Conservation (phyloP, 371 early-diverging fungal species). For the Encephalitozoon romaleae region DNA sequence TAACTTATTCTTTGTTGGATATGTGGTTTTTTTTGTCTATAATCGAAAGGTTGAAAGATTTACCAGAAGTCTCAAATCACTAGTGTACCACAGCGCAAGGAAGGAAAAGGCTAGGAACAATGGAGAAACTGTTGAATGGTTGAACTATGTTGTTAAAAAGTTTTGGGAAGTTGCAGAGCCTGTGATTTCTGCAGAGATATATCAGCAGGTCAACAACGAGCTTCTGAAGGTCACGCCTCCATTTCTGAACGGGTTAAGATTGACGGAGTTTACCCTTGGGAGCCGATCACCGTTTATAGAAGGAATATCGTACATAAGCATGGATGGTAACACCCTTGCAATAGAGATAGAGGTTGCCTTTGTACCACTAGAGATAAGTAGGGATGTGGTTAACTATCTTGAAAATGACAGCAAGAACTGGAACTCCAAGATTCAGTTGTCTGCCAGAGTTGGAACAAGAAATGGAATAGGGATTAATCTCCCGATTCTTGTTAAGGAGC, state of each 20-base stretch:
- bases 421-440: slow-evolving; percentile 86
- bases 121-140: slow-evolving; percentile 80
- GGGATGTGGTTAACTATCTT: slow-evolving; percentile 39
- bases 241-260: slow-evolving; percentile 73
- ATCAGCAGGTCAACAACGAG: slow-evolving; percentile 64
- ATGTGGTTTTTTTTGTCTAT: slow-evolving; percentile 55
- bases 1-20: slow-evolving; percentile 51
- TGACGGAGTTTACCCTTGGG: slow-evolving; percentile 86
- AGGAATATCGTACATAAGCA: slow-evolving; percentile 66
- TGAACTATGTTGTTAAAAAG: slow-evolving; percentile 74
- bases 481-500: slow-evolving; percentile 77
- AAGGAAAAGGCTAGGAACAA: slow-evolving; percentile 30
- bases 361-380: slow-evolving; percentile 62
- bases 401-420: slow-evolving; percentile 62
- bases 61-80: slow-evolving; percentile 53
- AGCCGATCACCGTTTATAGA: slow-evolving; percentile 81
- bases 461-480: slow-evolving; percentile 70
- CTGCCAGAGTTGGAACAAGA: slow-evolving; percentile 71
- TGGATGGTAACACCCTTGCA: slow-evolving; percentile 71
- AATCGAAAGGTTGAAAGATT: slow-evolving; percentile 50
- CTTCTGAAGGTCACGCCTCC: slow-evolving; percentile 63
- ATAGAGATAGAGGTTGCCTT: slow-evolving; percentile 36
- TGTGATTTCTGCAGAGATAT: slow-evolving; percentile 68
- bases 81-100: slow-evolving; percentile 45
- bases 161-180: slow-evolving; percentile 92